Evolutionary conservation across 345 rosid species (phyloP), one percentile per base, ranked within the genome.

Genomic region (Carallia brachiata): DNA sequence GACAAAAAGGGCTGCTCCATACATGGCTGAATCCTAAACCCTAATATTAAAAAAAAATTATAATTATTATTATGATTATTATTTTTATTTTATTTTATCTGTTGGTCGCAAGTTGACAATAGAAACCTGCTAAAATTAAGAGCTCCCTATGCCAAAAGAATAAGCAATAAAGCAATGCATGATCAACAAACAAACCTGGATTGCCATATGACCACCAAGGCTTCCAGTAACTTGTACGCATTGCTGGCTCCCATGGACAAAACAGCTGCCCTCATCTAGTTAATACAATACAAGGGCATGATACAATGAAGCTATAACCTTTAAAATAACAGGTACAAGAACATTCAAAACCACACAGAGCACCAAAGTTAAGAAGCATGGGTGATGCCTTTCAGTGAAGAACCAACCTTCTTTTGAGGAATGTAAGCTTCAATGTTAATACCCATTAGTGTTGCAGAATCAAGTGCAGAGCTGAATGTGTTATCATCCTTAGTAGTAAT

Each of bases 361-460:
- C 47, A 55, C 36, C 62, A 70, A 48, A 57, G 53, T 5, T 7
- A 7, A 34, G 27, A 31, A 65, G 66, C 17, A 32, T 18, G 5
- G 34, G 19, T 31, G 31, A 44, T 32, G 6, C 36, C 52, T 53
- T 37, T 37, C 18, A 31, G 36, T 17, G 32, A 66, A 63, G 50
- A 68, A 66, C 73, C 39, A 66, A 95, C 99, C 99, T 95, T 90
- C 81, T 85, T 95, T 52, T 73, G 87, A 10, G 91, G 82, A 50
- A 81, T 47, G 83, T 81, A 80, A 65, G 84, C 85, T 73, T 88
- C 83, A 10, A 95, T 79, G 75, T 85, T 84, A 65, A 85, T 73
- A 77, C 86, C 92, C 54, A 71, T 74, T 57, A 83, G 68, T 60
- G 77, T 54, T 8, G 79, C 58, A 73, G 85, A 73, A 70, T 72